Evolutionary conservation across 805 yeast species (phyloP), one percentile per base, ranked within the genome.

Genomic region (Nakazawaea ambrosiae): DNA sequence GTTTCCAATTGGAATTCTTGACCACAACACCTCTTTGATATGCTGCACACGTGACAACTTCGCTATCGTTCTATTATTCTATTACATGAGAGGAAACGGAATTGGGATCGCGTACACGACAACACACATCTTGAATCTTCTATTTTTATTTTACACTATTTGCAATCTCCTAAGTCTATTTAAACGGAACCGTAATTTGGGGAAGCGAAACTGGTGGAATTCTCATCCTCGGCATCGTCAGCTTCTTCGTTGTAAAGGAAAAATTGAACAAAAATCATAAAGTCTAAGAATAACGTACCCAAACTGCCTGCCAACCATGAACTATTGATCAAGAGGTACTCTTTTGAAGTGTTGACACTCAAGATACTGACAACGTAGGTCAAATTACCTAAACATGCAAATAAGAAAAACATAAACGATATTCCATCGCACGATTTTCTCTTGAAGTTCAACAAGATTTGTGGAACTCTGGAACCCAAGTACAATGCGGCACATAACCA

Each of bases 341-440:
- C 68, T 50, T 68, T 65, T 37, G 86, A 79, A 33, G 79, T 65
- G 46, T 87, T 85, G 29, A 84, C 80, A 31, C 83, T 74, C 34
- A 90, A 63, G 37, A 90, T 90, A 9, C 95, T 82, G 11, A 85
- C 71, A 28, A 92, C 96, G 50, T 88, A 92, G 1, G 96, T 86
- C 52, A 85, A 65, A 56, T 90, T 92, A 33, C 98, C 98, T 40
- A 90, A 64, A 57, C 96, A 88, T 16, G 98, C 97, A 68, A 92
- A 90, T 17, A 92, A 63, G 61, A 90, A 90, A 60, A 92, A 90
- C 68, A 90, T 69, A 53, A 92, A 86, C 9, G 96, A 86, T 34
- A 90, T 84, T 18, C 97, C 97, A 44, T 92, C 97, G 55, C 96
- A 88, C 2, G 95, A 82, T 60, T 88, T 89, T 53, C 97, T 73